Evolutionary conservation across 495 filamentous ascomycete species (phyloP), one percentile per base, ranked within the genome.

Genomic region (Penicillium angulare): DNA sequence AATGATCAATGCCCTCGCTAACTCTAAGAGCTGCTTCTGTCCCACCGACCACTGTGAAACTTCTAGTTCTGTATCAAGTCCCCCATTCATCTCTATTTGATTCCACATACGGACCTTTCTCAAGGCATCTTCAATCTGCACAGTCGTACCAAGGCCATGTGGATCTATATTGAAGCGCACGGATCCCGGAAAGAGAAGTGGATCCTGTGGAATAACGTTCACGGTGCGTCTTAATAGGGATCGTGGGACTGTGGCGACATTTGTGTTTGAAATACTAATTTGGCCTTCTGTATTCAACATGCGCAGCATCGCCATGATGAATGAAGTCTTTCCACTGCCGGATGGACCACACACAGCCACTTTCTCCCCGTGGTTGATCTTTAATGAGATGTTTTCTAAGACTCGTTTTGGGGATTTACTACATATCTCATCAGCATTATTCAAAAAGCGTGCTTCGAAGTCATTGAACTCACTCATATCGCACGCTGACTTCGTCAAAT

Each of bases 181-280:
- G 0, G 72, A 9, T 1, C 71, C 75, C 0, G 78, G 73, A 1
- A 85, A 47, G 6, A 80, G 38, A 55, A 82, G 78, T 0, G 80
- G 66, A 9, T 80, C 69, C 38, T 86, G 80, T 12, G 83, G 75
- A 2, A 83, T 50, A 7, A 61, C 64, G 32, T 67, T 71, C 23
- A 76, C n/a, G 43, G 2, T 61, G 56, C 0, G 59, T 54, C 7
- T n/a, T n/a, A n/a, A n/a, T n/a, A n/a, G n/a, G n/a, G n/a, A n/a
- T n/a, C n/a, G 50, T 7, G 61, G 52, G 40, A 64, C 46, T 0
- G 55, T 62, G 0, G 58, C 66, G 7, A 74, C 50, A 6, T 62
- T 67, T 10, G 69, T 61, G 10, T 78, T 50, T 40, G 72, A 64
- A 6, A 71, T 15, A 1, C 64, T 65, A 42, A 76, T 70, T 33